Conservation (phyloP, 2,329 filamentous ascomycete genomes). For the Passalora sequoiae region DNA sequence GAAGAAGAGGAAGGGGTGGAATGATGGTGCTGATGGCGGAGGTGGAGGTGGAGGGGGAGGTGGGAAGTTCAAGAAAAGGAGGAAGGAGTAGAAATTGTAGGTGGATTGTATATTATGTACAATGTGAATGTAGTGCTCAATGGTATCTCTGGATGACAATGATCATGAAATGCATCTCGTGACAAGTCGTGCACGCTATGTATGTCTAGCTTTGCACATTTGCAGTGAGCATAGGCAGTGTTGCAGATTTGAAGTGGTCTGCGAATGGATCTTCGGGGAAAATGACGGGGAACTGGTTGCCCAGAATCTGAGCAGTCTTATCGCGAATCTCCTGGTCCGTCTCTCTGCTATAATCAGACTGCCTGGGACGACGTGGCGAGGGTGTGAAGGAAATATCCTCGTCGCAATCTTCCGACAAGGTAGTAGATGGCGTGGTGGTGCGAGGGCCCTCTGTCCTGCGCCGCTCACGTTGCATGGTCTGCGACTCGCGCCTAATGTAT, state of each 20-base stretch:
- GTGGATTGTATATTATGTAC: background rate
- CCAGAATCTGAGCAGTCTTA: background rate
- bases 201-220: too few relatives aligned
- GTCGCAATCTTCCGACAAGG: too few relatives aligned
- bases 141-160: too few relatives aligned
- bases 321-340: background rate
- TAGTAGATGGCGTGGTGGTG: background rate
- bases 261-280: background rate
- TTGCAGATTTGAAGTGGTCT: too few relatives aligned
- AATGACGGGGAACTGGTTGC: background rate
- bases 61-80: constrained; percentile 26
- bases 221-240: too few relatives aligned
- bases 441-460: background rate
- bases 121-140: too few relatives aligned
- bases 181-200: too few relatives aligned
- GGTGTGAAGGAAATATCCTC: too few relatives aligned
- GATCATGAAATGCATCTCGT: too few relatives aligned
- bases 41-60: constrained; percentile 25
- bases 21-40: constrained; percentile 47
- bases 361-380: background rate
- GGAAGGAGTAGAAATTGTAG: constrained; percentile 17
- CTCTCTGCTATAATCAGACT: background rate
- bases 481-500: background rate
- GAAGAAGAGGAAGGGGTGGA: constrained; percentile 62
- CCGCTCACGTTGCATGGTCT: background rate